Evolutionary conservation across 306 rosid species (phyloP).

Genomic region (Ormosia emarginata): DNA sequence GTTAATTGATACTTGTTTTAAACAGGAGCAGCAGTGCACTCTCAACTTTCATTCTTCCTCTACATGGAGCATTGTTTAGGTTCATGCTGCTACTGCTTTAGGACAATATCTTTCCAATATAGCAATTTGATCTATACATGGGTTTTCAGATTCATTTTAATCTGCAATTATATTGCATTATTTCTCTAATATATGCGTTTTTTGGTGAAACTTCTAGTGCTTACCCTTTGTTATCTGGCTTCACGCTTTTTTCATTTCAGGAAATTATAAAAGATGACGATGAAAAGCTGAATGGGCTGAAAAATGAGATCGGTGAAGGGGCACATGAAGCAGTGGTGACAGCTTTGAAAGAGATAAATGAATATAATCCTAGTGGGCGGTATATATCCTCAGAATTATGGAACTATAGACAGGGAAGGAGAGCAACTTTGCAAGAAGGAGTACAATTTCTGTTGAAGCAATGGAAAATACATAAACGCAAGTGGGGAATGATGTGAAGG

Average conservation of each 20-base stretch:
- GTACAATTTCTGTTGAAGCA: conserved; percentile 24
- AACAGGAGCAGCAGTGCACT: not conserved
- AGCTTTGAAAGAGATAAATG: conserved; percentile 49
- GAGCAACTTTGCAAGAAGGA: conserved; percentile 50
- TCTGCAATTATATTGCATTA: not conserved
- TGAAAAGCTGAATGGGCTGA: conserved; percentile 47
- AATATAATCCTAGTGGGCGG: conserved; percentile 58
- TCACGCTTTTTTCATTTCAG: conserved; percentile 41
- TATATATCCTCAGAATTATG: conserved; percentile 49
- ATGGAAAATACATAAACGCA: conserved; percentile 32
- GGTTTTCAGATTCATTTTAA: not conserved
- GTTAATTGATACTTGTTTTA: not conserved
- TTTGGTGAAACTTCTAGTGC: not conserved
- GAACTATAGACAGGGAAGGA: conserved; percentile 48
- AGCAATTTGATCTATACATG: not conserved
- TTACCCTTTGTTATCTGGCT: not conserved
- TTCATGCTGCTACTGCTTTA: not conserved
- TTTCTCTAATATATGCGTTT: not conserved
- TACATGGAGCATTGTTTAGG: not conserved
- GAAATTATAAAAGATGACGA: conserved; percentile 45
- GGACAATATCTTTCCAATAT: not conserved
- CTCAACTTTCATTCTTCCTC: not conserved
- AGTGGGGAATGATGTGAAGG: conserved; percentile 38
- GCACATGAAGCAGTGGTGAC: conserved; percentile 43
- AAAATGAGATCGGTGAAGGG: conserved; percentile 41